phyloP scores from a whole-genome alignment of 1,139 yeast species.

The Zygoascus meyerae region DNA sequence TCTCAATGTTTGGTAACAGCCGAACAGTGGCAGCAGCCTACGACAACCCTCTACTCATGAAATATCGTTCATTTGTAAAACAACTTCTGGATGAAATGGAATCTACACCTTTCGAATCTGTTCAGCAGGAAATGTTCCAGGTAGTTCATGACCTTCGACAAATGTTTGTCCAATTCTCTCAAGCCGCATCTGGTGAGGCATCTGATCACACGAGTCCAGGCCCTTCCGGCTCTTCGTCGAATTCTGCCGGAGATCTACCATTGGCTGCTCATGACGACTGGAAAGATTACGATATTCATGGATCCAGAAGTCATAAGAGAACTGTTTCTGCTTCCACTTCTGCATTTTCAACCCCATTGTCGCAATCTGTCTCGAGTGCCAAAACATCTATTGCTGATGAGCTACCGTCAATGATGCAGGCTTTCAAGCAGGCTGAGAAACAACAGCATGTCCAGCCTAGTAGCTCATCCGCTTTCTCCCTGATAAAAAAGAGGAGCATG shows the following conservation, averaged over 20 bases:
- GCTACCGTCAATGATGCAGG: slow-evolving; percentile 26
- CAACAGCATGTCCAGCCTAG: slow-evolving; percentile 6
- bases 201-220: neutral
- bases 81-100: slow-evolving; percentile 32
- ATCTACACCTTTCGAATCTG: slow-evolving; percentile 29
- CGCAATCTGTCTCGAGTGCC: slow-evolving; percentile 15
- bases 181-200: slow-evolving; percentile 13
- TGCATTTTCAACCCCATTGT: slow-evolving; percentile 1
- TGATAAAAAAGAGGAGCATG: neutral
- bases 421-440: slow-evolving; percentile 26
- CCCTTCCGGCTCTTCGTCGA: neutral
- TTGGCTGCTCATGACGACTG: slow-evolving; percentile 5
- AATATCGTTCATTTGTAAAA: slow-evolving; percentile 31
- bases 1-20: slow-evolving; percentile 1
- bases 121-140: slow-evolving; percentile 34
- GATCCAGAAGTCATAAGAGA: neutral
- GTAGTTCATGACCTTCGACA: slow-evolving; percentile 32
- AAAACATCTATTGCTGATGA: slow-evolving; percentile 27
- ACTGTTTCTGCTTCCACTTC: slow-evolving; percentile 3
- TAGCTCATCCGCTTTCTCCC: slow-evolving; percentile 1
- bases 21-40: neutral
- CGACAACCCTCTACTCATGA: slow-evolving; percentile 24
- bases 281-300: slow-evolving; percentile 4
- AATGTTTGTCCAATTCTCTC: slow-evolving; percentile 31
- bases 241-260: neutral